These are phyloP conservation scores for Cardamine chenopodiifolia DNA, from an alignment of 345 rosid species.

Conservation along the genomic window DNA sequence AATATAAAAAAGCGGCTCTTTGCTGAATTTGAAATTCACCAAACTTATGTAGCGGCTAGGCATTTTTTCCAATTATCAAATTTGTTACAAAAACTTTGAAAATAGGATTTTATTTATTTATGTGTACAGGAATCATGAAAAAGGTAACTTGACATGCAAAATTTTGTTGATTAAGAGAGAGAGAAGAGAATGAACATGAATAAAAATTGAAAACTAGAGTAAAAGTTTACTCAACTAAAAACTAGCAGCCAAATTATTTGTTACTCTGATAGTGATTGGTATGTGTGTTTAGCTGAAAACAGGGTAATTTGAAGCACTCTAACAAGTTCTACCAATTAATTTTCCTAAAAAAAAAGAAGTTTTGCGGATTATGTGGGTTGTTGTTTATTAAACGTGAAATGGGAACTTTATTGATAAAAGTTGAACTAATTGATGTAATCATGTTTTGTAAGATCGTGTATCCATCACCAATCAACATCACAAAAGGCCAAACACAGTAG, in stretches of 20 bases:
- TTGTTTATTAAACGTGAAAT: background rate
- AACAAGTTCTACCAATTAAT: too few species aligned
- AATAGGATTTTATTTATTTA: background rate
- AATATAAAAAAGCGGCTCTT: constrained; percentile 6
- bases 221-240: too few species aligned
- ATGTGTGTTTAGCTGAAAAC: too few species aligned
- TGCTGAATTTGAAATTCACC: constrained; percentile 21
- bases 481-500: background rate
- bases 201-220: too few species aligned
- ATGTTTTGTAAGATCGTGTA: constrained; percentile 14
- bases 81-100: background rate
- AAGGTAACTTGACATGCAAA: background rate
- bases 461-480: constrained; percentile 2
- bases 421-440: background rate
- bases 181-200: too few species aligned
- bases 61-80: background rate
- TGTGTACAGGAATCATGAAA: background rate
- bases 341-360: background rate
- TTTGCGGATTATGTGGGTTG: background rate
- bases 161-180: too few species aligned
- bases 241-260: too few species aligned
- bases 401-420: background rate
- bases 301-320: too few species aligned
- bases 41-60: constrained; percentile 34
- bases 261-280: too few species aligned